Evolutionary conservation across 2,329 filamentous ascomycete species (phyloP).

Genomic region (Colletotrichum neosansevieriae): DNA sequence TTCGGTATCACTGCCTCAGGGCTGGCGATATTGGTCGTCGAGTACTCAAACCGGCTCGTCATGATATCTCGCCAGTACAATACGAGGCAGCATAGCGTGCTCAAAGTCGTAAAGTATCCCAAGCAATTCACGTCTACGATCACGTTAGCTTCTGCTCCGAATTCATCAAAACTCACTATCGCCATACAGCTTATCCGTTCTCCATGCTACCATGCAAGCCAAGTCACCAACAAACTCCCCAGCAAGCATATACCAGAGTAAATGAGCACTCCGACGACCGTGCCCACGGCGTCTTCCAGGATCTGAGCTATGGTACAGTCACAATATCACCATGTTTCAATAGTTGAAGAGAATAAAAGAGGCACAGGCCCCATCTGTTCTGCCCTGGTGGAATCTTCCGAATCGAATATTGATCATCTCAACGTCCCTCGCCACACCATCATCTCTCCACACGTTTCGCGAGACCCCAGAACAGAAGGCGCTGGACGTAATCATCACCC

Average conservation of each 20-base stretch:
- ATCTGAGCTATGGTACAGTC: conserved; percentile 22
- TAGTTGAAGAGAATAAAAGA: neutral
- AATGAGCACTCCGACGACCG: conserved; percentile 18
- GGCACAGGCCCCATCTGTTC: conserved; percentile 12
- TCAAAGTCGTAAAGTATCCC: conserved; percentile 4
- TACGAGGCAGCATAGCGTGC: neutral
- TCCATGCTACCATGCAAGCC: conserved; percentile 10
- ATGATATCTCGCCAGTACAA: conserved; percentile 11
- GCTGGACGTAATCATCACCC: conserved; percentile 1
- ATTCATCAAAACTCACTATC: fast-evolving
- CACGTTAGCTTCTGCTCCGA: fast-evolving
- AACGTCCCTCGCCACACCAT: neutral
- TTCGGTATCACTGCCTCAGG: conserved; percentile 10
- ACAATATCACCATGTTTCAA: conserved; percentile 1
- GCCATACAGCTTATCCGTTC: conserved; percentile 11
- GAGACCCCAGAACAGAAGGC: neutral
- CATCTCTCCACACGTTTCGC: neutral
- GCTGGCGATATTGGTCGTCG: neutral
- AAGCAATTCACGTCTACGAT: neutral
- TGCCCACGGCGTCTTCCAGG: conserved; percentile 11
- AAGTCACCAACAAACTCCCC: conserved; percentile 4
- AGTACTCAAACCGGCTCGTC: neutral
- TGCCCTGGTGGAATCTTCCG: neutral
- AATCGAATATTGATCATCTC: conserved; percentile 11
- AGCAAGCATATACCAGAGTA: neutral